A percentile compares a stretch with the other conserved stretches of the same genome.
These are phyloP conservation scores for Trichocladium antarcticum DNA, from an alignment of 495 filamentous ascomycete genomes.

Conservation along the genomic window DNA sequence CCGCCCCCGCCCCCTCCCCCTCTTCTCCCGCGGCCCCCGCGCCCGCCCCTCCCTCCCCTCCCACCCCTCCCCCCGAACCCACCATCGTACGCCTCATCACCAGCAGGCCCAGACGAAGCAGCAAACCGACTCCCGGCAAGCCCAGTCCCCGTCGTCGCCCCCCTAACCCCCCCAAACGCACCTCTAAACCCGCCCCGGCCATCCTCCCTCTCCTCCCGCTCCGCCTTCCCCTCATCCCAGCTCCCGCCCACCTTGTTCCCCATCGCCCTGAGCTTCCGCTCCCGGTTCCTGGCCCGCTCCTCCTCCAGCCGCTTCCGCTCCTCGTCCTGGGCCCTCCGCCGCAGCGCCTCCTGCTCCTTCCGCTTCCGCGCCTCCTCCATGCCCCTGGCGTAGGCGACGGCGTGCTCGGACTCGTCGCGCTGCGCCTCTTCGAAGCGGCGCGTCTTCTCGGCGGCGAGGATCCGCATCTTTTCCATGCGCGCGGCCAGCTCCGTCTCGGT, in stretches of 20 bases:
- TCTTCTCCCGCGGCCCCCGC: slow-evolving; percentile 15
- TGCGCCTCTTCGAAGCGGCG: slow-evolving; percentile 41
- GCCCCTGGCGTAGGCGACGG: slow-evolving; percentile 38
- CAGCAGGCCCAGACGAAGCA: slow-evolving; percentile 6
- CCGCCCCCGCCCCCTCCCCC: slow-evolving; percentile 12
- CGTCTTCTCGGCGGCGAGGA: slow-evolving; percentile 36
- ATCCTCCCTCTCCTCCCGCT: slow-evolving; percentile 22
- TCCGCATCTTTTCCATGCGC: slow-evolving; percentile 42
- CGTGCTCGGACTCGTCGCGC: slow-evolving; percentile 41
- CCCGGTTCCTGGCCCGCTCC: slow-evolving; percentile 37
- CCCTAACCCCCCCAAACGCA: slow-evolving; percentile 35
- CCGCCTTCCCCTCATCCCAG: slow-evolving; percentile 39
- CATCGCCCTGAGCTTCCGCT: slow-evolving; percentile 40
- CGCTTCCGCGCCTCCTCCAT: slow-evolving; percentile 42
- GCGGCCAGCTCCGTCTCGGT: slow-evolving; percentile 42
- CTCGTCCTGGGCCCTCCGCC: slow-evolving; percentile 30
- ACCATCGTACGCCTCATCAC: slow-evolving; percentile 16
- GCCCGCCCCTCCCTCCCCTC: slow-evolving; percentile 21
- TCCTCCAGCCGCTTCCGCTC: slow-evolving; percentile 39
- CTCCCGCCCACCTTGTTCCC: slow-evolving; percentile 31
- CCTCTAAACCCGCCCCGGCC: slow-evolving; percentile 31
- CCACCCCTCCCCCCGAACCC: slow-evolving; percentile 21
- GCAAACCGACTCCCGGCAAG: slow-evolving; percentile 30
- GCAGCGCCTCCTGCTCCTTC: slow-evolving; percentile 32
- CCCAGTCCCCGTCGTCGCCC: slow-evolving; percentile 14